A percentile compares a stretch with the other conserved stretches of the same genome.
Conservation (phyloP, 2,329 filamentous ascomycete species). For the Thielaviopsis ethacetica region DNA sequence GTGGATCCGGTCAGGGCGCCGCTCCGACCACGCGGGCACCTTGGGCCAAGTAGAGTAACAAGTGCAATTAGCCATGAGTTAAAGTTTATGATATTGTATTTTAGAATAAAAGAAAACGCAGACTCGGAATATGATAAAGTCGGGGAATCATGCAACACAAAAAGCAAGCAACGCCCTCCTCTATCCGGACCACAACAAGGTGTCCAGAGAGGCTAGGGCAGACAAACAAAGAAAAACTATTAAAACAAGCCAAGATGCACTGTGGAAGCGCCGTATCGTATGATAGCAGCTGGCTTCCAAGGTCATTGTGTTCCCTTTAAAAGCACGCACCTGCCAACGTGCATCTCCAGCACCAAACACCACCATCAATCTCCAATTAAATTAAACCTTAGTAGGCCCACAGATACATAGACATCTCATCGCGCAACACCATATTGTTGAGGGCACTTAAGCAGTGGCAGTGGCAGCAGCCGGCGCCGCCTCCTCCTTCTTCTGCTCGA, state of each 20-base stretch:
- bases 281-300: not conserved
- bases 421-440: not conserved
- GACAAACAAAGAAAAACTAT: not conserved
- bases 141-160: constrained; percentile 12
- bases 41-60: constrained; percentile 23
- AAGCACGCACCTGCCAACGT: not conserved
- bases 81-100: not conserved
- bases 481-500: constrained; percentile 11
- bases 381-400: not conserved
- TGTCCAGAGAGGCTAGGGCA: not conserved
- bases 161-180: not conserved
- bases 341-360: not conserved
- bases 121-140: constrained; percentile 7
- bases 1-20: not conserved
- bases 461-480: not conserved
- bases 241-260: not conserved
- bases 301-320: not conserved
- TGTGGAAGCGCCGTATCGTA: not conserved
- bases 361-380: not conserved
- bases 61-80: not conserved
- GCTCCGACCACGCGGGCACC: constrained; percentile 25
- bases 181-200: constrained; percentile 1
- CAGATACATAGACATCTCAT: not conserved
- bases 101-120: constrained; percentile 1
- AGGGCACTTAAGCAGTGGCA: constrained; percentile 11